Base-by-base conservation (phyloP, 192 early-diverging fungal species). In the Chytriomyces sp. region DNA sequence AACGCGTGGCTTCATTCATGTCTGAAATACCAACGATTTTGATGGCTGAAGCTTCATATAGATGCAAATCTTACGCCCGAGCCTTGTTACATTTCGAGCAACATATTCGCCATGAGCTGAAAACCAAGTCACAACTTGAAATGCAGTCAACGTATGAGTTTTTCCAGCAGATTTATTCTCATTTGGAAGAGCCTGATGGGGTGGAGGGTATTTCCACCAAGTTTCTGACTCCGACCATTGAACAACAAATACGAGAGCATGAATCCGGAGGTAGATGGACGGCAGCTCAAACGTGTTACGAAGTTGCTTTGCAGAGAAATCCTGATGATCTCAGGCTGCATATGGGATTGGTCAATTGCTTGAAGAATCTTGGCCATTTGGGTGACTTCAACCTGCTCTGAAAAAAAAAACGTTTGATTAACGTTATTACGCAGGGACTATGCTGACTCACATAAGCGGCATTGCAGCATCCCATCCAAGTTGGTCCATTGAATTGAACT, bases 31-130 rank as follows among this genome's bases (percentile, higher is more conserved):
- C 93, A 0, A 82, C 92, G 45, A 73, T 80, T 6, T 63, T 87
- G 4, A 89, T 92, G 83, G 92, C 91, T 0, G 78, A 82, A 28
- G 89, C 91, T 3, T 85, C 93, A 0, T 89, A 85, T 59, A 67
- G 78, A 53, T 86, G 84, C 72, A 85, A 85, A 60, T 89, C 91
- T 0, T 92, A 91, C 67, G 87, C 91, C 7, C 83, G 93, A 9
- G 91, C 94, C 0, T 64, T 94, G 5, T 62, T 91, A 50, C 91
- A 95, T 61, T 90, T 86, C 53, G 94, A 95, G 64, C 85, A 86
- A 16, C 83, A 92, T 73, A 84, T 92, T 20, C 80, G 91, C 7
- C 64, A 67, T 48, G 81, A 82, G 49, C 63, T 45, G 24, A 66
- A 13, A 45, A 67, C 69, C 1, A 62, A 57, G 45, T 46, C 63